Base-by-base conservation (phyloP, 2,329 filamentous ascomycete species). In the Stagonosporopsis rhizophila region DNA sequence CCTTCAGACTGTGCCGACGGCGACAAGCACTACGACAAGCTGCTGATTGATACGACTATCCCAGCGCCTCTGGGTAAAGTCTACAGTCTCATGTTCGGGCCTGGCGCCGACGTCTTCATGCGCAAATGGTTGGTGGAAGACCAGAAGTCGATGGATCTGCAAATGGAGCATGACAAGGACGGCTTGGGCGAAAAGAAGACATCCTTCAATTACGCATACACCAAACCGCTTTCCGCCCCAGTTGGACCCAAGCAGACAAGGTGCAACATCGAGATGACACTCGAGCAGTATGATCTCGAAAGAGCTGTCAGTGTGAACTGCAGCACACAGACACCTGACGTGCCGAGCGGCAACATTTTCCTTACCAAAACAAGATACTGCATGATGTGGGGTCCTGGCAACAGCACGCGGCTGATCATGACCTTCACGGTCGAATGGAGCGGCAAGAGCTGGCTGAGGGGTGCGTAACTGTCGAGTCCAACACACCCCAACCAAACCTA, bases 371-470 rank as follows among this genome's bases (percentile, higher is more conserved):
- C 95, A 3, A 91, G 90, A 66, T 99, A 98, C 71, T 96, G 96
- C 70, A 82, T 99, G 20, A 91, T 91, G 47, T 99, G 95, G 95
- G 92, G 88, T 4, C 87, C 95, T 46, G 89, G 88, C 60, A 96
- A 96, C 69, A 81, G 87, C 35, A 99, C 96, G 1, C 85, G 92
- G 25, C 79, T 99, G 27, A 87, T 95, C 59, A 89, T 94, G 79
- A 97, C 89, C 64, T 97, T 92, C 74, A 89, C 87, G 2, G 90
- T 97, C 39, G 96, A 99, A 71, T 99, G 96, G 96, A 89, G 89
- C 3, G 93, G 93, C 67, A 99, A 98, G 82, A 97, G 93, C 80
- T 99, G 95, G 95, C 80, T 99, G 41, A 97, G 95, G 80, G 91
- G 93, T 96, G 81, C 73, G 81, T 42, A 23, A 2, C 2, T 5